Evolutionary conservation across 2,329 filamentous ascomycete genomes (phyloP).

Genomic region (Mycosphaerella sp.): DNA sequence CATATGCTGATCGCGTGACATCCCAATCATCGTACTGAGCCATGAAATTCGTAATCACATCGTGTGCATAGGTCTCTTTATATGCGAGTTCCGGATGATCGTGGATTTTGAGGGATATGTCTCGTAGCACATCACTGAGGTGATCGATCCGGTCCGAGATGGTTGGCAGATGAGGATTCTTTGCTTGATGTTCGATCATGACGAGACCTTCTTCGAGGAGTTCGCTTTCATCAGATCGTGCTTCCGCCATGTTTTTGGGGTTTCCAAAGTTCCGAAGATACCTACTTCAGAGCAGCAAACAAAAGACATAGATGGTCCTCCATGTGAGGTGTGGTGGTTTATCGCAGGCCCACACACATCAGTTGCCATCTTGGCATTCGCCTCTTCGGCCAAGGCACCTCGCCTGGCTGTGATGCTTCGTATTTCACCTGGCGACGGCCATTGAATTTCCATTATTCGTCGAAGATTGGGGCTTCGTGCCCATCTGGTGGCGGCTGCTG

Average conservation of each 20-base stretch:
- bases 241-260: neutral
- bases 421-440: too few species aligned
- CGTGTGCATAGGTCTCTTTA: neutral
- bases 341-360: too few species aligned
- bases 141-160: neutral
- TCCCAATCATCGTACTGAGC: slow-evolving; percentile 32
- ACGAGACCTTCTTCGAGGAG: neutral
- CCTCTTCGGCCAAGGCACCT: too few species aligned
- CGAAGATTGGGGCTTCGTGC: too few species aligned
- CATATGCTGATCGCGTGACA: slow-evolving; percentile 48
- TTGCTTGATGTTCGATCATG: neutral
- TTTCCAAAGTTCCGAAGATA: too few species aligned
- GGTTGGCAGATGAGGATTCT: neutral
- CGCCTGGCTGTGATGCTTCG: too few species aligned
- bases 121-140: neutral
- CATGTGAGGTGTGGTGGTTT: too few species aligned
- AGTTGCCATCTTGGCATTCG: too few species aligned
- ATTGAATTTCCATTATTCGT: too few species aligned
- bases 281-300: too few species aligned
- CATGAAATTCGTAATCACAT: neutral
- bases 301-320: too few species aligned
- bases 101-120: neutral
- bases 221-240: neutral
- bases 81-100: neutral
- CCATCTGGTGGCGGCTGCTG: too few species aligned